phyloP scores from a whole-genome alignment of 2,329 filamentous ascomycete genomes.

The Zymoseptoria tritici region DNA sequence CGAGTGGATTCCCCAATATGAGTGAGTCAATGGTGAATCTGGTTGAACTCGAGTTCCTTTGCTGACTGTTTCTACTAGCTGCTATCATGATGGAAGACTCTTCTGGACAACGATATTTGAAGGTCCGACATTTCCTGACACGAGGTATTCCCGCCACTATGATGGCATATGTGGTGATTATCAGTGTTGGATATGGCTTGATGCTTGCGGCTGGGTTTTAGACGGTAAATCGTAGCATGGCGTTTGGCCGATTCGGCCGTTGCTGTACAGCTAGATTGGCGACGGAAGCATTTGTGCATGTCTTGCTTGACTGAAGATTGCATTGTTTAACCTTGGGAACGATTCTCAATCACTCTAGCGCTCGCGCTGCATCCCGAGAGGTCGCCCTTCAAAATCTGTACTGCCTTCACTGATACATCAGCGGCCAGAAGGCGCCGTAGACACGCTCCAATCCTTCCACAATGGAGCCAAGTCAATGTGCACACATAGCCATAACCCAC shows the following conservation, averaged over 20 bases:
- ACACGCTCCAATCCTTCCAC: too few relatives aligned
- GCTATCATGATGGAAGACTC: slow-evolving; percentile 99
- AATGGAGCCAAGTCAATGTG: too few relatives aligned
- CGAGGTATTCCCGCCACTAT: slow-evolving; percentile 84
- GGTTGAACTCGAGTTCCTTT: background rate
- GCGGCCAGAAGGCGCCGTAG: too few relatives aligned
- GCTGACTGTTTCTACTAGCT: slow-evolving; percentile 45
- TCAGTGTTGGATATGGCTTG: slow-evolving; percentile 82
- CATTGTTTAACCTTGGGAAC: too few relatives aligned
- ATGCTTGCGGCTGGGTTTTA: slow-evolving; percentile 70
- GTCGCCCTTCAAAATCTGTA: too few relatives aligned
- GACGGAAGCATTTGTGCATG: too few relatives aligned
- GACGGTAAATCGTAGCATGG: background rate
- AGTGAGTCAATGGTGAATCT: slow-evolving; percentile 57
- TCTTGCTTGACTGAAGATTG: too few relatives aligned
- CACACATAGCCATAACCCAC: too few relatives aligned
- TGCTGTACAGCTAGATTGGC: background rate
- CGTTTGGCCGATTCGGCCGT: background rate
- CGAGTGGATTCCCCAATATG: slow-evolving; percentile 97
- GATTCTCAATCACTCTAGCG: too few relatives aligned
- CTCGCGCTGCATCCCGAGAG: too few relatives aligned
- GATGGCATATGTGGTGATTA: slow-evolving; percentile 70
- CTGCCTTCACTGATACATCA: too few relatives aligned
- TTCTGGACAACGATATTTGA: slow-evolving; percentile 83
- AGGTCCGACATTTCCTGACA: slow-evolving; percentile 90